phyloP scores from a whole-genome alignment of 1,139 yeast species.

The Taphrina wiesneri region DNA sequence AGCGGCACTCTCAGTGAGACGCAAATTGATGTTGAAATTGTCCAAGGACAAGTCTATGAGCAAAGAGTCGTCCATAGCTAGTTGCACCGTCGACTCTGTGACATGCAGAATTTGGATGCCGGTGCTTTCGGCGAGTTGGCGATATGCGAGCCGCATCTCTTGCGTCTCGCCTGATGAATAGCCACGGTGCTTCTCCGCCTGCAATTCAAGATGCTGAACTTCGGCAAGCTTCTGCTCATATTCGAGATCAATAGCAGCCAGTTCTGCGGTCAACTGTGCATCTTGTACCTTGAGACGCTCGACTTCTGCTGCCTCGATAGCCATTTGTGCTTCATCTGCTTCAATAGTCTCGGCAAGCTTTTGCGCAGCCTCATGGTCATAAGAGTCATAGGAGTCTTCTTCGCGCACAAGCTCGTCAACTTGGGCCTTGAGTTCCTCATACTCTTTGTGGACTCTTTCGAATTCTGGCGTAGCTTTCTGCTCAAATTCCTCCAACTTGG shows the following conservation, averaged over 20 bases:
- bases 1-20: neutral
- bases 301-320: constrained; percentile 20
- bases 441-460: constrained; percentile 42
- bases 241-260: constrained; percentile 1
- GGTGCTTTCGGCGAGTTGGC: constrained; percentile 6
- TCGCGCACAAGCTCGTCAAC: constrained; percentile 40
- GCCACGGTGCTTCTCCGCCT: constrained; percentile 36
- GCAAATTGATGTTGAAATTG: neutral
- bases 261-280: neutral
- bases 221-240: constrained; percentile 15
- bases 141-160: constrained; percentile 50
- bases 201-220: constrained; percentile 37
- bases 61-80: constrained; percentile 16
- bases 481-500: constrained; percentile 39
- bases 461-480: constrained; percentile 45
- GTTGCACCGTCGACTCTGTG: neutral
- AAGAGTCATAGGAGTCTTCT: constrained; percentile 18
- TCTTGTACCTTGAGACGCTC: constrained; percentile 17
- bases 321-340: constrained; percentile 34
- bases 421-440: constrained; percentile 44
- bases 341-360: constrained; percentile 37
- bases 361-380: constrained; percentile 39
- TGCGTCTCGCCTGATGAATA: constrained; percentile 50
- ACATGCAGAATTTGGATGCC: constrained; percentile 35
- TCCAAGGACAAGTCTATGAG: neutral